These are phyloP conservation scores for Trichoderma sp. DNA, from an alignment of 2,329 filamentous ascomycete genomes.

Conservation along the genomic window DNA sequence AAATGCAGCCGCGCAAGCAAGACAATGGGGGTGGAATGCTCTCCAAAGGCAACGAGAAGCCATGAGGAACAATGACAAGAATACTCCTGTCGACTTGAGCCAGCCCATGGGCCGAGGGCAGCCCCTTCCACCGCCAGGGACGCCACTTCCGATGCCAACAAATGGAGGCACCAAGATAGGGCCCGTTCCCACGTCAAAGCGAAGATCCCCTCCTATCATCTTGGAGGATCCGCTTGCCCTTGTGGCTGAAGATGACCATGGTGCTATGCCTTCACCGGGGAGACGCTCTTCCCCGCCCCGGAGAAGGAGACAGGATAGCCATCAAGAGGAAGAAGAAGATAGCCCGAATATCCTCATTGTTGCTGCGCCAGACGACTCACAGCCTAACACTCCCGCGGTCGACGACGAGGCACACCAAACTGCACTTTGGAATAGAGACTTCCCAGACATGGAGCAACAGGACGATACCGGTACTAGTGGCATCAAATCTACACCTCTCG, in stretches of 20 bases:
- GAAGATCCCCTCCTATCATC: slow-evolving; percentile 55
- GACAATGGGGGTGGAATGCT: slow-evolving; percentile 59
- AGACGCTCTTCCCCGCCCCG: slow-evolving; percentile 51
- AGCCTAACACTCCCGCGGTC: slow-evolving; percentile 51
- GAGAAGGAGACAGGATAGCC: slow-evolving; percentile 37
- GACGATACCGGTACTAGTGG: neutral
- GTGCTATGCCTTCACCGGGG: slow-evolving; percentile 24
- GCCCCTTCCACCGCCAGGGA: slow-evolving; percentile 77
- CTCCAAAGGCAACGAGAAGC: slow-evolving; percentile 50
- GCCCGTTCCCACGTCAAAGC: slow-evolving; percentile 57
- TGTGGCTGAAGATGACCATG: slow-evolving; percentile 30
- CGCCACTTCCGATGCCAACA: slow-evolving; percentile 67
- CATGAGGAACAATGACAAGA: slow-evolving; percentile 35
- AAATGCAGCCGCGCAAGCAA: slow-evolving; percentile 54
- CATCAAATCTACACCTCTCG: neutral
- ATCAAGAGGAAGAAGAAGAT: slow-evolving; percentile 36
- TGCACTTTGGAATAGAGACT: slow-evolving; percentile 14
- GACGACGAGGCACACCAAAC: slow-evolving; percentile 33
- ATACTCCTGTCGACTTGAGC: slow-evolving; percentile 44
- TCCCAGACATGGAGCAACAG: neutral
- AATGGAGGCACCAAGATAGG: slow-evolving; percentile 59
- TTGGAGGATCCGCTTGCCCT: slow-evolving; percentile 23
- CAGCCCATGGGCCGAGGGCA: slow-evolving; percentile 81
- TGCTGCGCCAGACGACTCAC: slow-evolving; percentile 62
- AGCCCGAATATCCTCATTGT: slow-evolving; percentile 61